Evolutionary conservation across 2,329 filamentous ascomycete species (phyloP).

Genomic region (Phoma sp.): DNA sequence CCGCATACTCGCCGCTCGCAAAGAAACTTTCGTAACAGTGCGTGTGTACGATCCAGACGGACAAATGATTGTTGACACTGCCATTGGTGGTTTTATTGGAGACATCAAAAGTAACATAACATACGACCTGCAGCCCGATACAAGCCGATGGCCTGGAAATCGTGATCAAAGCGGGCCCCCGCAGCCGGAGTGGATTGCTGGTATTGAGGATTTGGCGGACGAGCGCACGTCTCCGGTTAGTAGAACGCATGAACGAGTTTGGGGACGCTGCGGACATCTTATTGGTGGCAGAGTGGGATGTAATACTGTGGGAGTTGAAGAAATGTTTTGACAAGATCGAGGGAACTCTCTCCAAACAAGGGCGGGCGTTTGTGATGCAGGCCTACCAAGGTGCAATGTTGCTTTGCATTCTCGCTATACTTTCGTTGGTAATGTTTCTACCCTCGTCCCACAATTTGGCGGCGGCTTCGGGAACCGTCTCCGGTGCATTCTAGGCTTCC

Average conservation of each 20-base stretch:
- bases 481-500: too few species aligned
- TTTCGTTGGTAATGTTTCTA: too few species aligned
- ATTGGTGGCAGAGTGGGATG: constrained; percentile 15
- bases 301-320: constrained; percentile 19
- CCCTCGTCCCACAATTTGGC: too few species aligned
- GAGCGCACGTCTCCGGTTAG: constrained; percentile 15
- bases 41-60: constrained; percentile 61
- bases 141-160: constrained; percentile 14
- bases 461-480: too few species aligned
- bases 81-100: constrained; percentile 69
- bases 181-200: constrained; percentile 33
- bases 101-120: constrained; percentile 64
- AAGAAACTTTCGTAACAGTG: constrained; percentile 64
- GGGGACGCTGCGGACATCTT: constrained; percentile 30
- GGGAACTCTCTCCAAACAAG: neutral
- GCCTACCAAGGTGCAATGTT: too few species aligned
- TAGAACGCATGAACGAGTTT: neutral
- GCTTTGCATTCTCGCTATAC: too few species aligned
- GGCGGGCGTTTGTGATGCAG: neutral
- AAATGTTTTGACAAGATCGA: constrained; percentile 26
- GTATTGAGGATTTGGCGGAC: constrained; percentile 34
- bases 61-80: constrained; percentile 59
- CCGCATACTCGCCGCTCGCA: constrained; percentile 66
- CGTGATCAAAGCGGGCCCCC: constrained; percentile 18
- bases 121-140: constrained; percentile 68